A percentile compares a stretch with the other conserved stretches of the same genome.
Conservation (phyloP, 129 eudicot species). For the Daucus carota region DNA sequence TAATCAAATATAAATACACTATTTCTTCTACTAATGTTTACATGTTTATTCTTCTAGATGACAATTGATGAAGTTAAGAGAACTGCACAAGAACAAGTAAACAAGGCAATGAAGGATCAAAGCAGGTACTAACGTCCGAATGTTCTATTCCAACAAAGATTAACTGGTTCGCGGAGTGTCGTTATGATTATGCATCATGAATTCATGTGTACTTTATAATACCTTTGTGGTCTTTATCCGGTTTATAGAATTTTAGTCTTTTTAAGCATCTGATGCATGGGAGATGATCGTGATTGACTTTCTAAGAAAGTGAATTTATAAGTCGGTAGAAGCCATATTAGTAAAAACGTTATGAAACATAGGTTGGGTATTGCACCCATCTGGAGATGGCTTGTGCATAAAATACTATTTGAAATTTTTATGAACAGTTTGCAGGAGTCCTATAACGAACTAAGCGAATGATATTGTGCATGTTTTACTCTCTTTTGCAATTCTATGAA, state of each 20-base stretch:
- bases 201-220: not conserved
- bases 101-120: constrained; percentile 83
- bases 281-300: not conserved
- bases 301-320: not conserved
- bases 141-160: not conserved
- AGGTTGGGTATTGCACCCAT: not conserved
- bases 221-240: not conserved
- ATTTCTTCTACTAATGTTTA: not conserved
- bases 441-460: not conserved
- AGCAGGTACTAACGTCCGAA: constrained; percentile 40
- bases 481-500: not conserved
- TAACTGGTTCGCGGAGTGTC: not conserved
- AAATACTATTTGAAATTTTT: not conserved
- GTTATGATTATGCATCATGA: not conserved
- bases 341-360: not conserved
- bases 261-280: not conserved
- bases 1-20: too few species aligned
- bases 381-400: not conserved
- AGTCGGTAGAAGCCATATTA: not conserved
- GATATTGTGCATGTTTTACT: not conserved
- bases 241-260: not conserved
- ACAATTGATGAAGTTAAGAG: constrained; percentile 97
- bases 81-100: constrained; percentile 83
- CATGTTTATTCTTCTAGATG: constrained; percentile 29
- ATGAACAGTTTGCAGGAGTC: not conserved